A percentile compares a stretch with the other conserved stretches of the same genome.
These are phyloP conservation scores for Aspergillus diversus DNA, from an alignment of 495 filamentous ascomycete species.

Conservation along the genomic window DNA sequence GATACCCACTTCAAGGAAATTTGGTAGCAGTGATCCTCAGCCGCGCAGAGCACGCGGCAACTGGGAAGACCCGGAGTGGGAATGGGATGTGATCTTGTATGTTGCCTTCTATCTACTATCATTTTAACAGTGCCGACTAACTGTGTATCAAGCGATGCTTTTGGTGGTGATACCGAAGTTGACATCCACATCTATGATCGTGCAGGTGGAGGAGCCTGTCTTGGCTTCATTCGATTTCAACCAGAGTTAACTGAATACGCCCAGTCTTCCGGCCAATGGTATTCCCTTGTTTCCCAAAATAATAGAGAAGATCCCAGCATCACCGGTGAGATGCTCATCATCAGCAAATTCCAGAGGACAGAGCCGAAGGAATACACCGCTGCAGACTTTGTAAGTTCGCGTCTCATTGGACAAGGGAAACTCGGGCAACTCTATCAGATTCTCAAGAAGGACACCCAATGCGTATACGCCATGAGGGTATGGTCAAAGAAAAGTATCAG, in stretches of 20 bases:
- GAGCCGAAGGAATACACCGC: slow-evolving; percentile 93
- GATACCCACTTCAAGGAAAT: too few relatives aligned
- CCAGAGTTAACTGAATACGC: too few relatives aligned
- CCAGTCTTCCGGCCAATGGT: too few relatives aligned
- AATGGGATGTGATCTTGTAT: slow-evolving; percentile 94
- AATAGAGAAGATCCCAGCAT: slow-evolving; percentile 67
- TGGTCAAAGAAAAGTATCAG: slow-evolving; percentile 99
- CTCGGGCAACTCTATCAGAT: slow-evolving; percentile 99
- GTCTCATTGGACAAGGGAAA: slow-evolving; percentile 96
- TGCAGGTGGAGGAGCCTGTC: too few relatives aligned
- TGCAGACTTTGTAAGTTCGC: slow-evolving; percentile 91
- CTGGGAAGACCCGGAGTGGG: slow-evolving; percentile 77
- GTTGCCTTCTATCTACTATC: slow-evolving; percentile 36
- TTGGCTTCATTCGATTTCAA: too few relatives aligned
- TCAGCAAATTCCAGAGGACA: slow-evolving; percentile 81
- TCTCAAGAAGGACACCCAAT: slow-evolving; percentile 93
- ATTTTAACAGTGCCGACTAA: slow-evolving; percentile 1
- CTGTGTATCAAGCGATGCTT: slow-evolving; percentile 73
- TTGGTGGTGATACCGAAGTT: slow-evolving; percentile 87
- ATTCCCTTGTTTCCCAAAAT: slow-evolving; percentile 56
- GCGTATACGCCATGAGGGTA: slow-evolving; percentile 99
- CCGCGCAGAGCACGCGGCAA: too few relatives aligned
- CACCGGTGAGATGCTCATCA: slow-evolving; percentile 88
- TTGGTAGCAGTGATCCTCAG: too few relatives aligned
- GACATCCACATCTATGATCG: slow-evolving; percentile 61